phyloP scores from a whole-genome alignment of 306 rosid species.

The Phaseolus lunatus region DNA sequence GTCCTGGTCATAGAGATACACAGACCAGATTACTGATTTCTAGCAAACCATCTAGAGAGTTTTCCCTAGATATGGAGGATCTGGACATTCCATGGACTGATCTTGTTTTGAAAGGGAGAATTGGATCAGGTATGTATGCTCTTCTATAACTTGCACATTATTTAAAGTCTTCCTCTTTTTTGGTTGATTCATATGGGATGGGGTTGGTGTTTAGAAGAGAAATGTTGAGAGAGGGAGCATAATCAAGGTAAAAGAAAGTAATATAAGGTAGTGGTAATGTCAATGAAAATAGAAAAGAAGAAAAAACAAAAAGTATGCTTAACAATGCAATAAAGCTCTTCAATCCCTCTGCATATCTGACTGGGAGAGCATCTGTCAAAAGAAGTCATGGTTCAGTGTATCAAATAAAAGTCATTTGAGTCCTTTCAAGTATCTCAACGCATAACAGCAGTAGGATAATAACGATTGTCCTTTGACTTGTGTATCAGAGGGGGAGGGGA shows the following conservation, averaged over 20 bases:
- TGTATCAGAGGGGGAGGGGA: neutral
- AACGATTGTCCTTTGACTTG: neutral
- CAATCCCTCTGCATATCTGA: neutral
- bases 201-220: neutral
- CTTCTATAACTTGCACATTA: neutral
- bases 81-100: constrained; percentile 82
- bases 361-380: neutral
- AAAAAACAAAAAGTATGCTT: neutral
- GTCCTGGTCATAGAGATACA: constrained; percentile 53
- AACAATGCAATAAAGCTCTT: neutral
- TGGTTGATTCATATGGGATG: neutral
- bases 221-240: constrained; percentile 1
- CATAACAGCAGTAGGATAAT: neutral
- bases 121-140: constrained; percentile 74
- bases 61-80: constrained; percentile 66
- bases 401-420: neutral
- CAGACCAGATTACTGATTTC: constrained; percentile 51
- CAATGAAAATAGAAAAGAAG: constrained; percentile 11
- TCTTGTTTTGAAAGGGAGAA: constrained; percentile 76
- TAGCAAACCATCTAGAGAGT: constrained; percentile 50
- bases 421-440: neutral
- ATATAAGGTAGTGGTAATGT: neutral
- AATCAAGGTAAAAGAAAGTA: neutral
- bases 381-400: neutral
- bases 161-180: neutral